Evolutionary conservation across 176 grass and related monocot genomes (phyloP).

Genomic region (Sorghum bicolor): DNA sequence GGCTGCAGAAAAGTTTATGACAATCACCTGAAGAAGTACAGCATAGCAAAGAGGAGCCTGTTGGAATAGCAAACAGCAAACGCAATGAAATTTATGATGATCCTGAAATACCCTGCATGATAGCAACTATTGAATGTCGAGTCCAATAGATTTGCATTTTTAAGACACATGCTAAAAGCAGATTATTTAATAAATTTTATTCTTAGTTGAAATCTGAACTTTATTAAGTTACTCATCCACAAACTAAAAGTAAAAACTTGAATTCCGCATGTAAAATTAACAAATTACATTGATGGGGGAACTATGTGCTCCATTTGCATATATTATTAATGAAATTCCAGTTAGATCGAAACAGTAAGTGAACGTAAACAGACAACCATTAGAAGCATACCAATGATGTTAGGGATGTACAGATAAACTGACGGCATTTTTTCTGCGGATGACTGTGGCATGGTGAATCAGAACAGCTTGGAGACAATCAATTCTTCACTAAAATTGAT

Average conservation of each 20-base stretch:
- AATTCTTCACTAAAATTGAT: background rate
- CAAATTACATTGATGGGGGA: background rate
- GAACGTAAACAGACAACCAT: background rate
- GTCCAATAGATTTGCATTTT: background rate
- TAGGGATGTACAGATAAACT: slow-evolving; percentile 94
- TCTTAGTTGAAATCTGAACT: background rate
- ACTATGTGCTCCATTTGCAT: background rate
- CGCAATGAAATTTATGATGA: slow-evolving; percentile 86
- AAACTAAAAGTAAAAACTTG: background rate
- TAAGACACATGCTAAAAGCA: background rate
- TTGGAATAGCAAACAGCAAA: slow-evolving; percentile 72
- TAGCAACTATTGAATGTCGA: background rate
- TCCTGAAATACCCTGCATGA: slow-evolving; percentile 72
- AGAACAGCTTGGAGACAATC: background rate
- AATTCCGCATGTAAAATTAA: background rate
- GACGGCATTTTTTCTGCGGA: slow-evolving; percentile 28
- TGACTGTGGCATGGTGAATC: slow-evolving; percentile 33
- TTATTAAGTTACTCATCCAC: background rate
- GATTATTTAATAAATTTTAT: background rate
- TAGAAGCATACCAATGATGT: slow-evolving; percentile 55
- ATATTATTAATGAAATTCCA: background rate
- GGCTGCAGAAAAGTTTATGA: background rate
- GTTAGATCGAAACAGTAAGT: background rate
- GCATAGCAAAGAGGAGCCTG: slow-evolving; percentile 70
- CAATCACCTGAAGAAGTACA: slow-evolving; percentile 79